phyloP scores from a whole-genome alignment of 495 filamentous ascomycete species.

The Penicillium soppii region DNA sequence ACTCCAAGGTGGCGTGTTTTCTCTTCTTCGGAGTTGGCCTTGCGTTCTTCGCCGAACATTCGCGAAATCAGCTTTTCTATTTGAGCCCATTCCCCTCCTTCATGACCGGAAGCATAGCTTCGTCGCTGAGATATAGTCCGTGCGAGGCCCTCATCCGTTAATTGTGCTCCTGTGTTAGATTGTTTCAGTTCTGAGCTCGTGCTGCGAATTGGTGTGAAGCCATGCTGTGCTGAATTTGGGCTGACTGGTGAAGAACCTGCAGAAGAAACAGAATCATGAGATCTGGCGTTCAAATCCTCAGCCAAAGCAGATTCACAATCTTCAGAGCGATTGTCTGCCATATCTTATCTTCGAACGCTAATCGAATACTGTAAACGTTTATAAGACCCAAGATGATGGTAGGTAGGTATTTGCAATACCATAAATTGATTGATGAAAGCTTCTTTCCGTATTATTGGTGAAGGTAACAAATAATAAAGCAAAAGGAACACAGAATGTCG shows the following conservation, averaged over 20 bases:
- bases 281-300: not conserved
- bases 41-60: conserved; percentile 62
- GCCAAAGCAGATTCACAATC: not conserved
- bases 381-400: not conserved
- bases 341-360: not conserved
- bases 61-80: conserved; percentile 60
- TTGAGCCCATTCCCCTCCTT: conserved; percentile 55
- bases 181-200: not conserved
- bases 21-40: conserved; percentile 65
- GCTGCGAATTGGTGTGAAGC: conserved; percentile 8
- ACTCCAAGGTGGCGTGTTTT: conserved; percentile 58
- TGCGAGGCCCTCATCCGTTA: conserved; percentile 53
- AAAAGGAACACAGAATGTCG: no score
- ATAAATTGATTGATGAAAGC: no score
- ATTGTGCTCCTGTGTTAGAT: not conserved
- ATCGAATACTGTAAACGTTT: no score
- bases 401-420: not conserved
- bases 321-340: not conserved
- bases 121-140: conserved; percentile 50
- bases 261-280: not conserved
- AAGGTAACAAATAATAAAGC: no score
- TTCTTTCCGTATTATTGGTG: no score
- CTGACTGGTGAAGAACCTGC: conserved; percentile 1
- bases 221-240: not conserved
- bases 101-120: conserved; percentile 34